Evolutionary conservation across 176 grass and related monocot genomes (phyloP).

Genomic region (Phoenix dactylifera): DNA sequence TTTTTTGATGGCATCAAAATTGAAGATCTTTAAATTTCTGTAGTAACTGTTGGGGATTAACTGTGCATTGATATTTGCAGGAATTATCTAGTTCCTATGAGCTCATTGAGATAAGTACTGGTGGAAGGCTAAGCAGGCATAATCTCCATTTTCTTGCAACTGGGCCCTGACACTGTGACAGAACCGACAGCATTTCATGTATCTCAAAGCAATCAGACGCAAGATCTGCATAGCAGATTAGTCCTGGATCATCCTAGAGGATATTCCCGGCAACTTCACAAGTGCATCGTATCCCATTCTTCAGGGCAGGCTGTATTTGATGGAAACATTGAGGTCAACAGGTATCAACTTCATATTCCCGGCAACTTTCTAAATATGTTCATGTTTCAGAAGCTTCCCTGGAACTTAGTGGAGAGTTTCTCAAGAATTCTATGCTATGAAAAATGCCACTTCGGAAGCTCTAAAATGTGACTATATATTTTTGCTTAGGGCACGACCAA

Average conservation of each 20-base stretch:
- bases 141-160: slow-evolving; percentile 83
- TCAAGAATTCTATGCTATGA: too few relatives aligned
- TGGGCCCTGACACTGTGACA: slow-evolving; percentile 67
- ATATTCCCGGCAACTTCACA: slow-evolving; percentile 73
- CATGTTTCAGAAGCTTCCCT: too few relatives aligned
- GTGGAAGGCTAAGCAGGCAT: slow-evolving; percentile 80
- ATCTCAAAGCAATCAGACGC: slow-evolving; percentile 74
- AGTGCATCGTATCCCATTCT: slow-evolving; percentile 66
- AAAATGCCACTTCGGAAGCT: too few relatives aligned
- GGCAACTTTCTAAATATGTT: too few relatives aligned
- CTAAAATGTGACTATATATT: too few relatives aligned
- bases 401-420: too few relatives aligned
- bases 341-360: too few relatives aligned
- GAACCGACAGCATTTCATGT: slow-evolving; percentile 68
- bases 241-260: slow-evolving; percentile 78
- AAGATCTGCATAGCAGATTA: slow-evolving; percentile 91
- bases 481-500: too few relatives aligned
- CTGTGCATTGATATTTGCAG: slow-evolving; percentile 30
- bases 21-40: too few relatives aligned
- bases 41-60: not conserved
- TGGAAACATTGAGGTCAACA: slow-evolving; percentile 95
- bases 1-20: too few relatives aligned
- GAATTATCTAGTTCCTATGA: slow-evolving; percentile 68
- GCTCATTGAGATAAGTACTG: slow-evolving; percentile 70
- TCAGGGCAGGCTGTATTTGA: slow-evolving; percentile 75